phyloP scores from a whole-genome alignment of 352 stramenopile genomes.

The Phytophthora pseudosyringae region DNA sequence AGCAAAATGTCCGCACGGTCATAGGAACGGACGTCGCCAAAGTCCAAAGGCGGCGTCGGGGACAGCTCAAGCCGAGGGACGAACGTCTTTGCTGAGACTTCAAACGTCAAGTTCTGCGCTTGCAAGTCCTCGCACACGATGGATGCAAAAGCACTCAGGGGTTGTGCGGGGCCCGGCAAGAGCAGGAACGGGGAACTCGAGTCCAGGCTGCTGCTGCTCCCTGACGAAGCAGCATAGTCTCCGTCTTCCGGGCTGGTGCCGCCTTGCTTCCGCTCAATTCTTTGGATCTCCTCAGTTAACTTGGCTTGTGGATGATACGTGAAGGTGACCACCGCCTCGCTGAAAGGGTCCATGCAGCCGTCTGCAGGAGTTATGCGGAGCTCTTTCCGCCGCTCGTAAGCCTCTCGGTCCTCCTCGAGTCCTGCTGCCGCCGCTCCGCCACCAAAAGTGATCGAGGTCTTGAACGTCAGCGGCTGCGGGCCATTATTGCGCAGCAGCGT shows the following conservation, averaged over 20 bases:
- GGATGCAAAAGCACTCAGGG: slow-evolving; percentile 72
- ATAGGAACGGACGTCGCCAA: slow-evolving; percentile 84
- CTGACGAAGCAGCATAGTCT: not conserved
- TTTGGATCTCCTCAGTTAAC: slow-evolving; percentile 39
- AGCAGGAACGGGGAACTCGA: slow-evolving; percentile 27
- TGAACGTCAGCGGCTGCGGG: slow-evolving; percentile 67
- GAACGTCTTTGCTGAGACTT: slow-evolving; percentile 70
- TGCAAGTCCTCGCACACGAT: slow-evolving; percentile 75
- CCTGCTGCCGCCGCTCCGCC: slow-evolving; percentile 1
- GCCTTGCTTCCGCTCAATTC: slow-evolving; percentile 28
- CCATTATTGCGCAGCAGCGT: slow-evolving; percentile 84
- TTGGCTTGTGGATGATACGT: slow-evolving; percentile 53
- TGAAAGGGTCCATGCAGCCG: slow-evolving; percentile 72
- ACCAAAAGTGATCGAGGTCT: slow-evolving; percentile 60
- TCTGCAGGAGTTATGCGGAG: slow-evolving; percentile 61
- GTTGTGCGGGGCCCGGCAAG: slow-evolving; percentile 27
- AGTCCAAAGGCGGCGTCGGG: slow-evolving; percentile 61
- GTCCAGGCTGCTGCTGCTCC: slow-evolving; percentile 6
- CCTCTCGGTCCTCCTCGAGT: slow-evolving; percentile 67
- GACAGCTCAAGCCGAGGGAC: slow-evolving; percentile 57
- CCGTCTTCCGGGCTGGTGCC: not conserved
- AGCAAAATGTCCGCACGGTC: slow-evolving; percentile 87
- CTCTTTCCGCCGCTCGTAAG: slow-evolving; percentile 74
- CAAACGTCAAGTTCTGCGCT: slow-evolving; percentile 76
- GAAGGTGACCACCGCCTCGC: slow-evolving; percentile 50